Evolutionary conservation across 257 asterid species (phyloP).

Genomic region (Nicotiana tomentosiformis): DNA sequence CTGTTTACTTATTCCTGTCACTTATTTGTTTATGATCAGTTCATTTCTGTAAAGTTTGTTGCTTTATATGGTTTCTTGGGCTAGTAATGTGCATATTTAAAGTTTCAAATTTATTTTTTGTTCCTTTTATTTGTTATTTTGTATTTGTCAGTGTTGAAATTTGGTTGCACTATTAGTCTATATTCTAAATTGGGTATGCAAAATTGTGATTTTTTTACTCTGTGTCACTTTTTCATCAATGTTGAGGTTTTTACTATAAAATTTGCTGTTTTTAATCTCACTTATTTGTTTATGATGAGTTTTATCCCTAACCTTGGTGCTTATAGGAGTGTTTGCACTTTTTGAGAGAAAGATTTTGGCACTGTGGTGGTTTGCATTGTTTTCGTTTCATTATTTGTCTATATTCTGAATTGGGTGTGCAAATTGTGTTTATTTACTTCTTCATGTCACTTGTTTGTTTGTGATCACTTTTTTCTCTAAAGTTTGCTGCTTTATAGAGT

Average conservation of each 20-base stretch:
- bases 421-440: too few species aligned
- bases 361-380: too few species aligned
- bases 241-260: neutral
- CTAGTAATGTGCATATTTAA: neutral
- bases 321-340: neutral
- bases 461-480: too few species aligned
- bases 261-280: neutral
- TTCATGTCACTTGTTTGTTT: too few species aligned
- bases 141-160: neutral
- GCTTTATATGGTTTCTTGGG: neutral
- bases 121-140: neutral
- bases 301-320: neutral
- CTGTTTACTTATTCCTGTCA: neutral
- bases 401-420: too few species aligned
- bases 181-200: neutral
- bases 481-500: too few species aligned
- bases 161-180: neutral
- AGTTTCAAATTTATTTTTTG: neutral
- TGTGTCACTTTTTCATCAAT: neutral
- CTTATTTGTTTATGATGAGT: neutral
- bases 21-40: neutral
- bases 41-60: neutral
- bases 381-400: too few species aligned
- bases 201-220: neutral
- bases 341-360: neutral